Conservation (phyloP, 2,329 filamentous ascomycete genomes). For the Penicillium janthinellum region DNA sequence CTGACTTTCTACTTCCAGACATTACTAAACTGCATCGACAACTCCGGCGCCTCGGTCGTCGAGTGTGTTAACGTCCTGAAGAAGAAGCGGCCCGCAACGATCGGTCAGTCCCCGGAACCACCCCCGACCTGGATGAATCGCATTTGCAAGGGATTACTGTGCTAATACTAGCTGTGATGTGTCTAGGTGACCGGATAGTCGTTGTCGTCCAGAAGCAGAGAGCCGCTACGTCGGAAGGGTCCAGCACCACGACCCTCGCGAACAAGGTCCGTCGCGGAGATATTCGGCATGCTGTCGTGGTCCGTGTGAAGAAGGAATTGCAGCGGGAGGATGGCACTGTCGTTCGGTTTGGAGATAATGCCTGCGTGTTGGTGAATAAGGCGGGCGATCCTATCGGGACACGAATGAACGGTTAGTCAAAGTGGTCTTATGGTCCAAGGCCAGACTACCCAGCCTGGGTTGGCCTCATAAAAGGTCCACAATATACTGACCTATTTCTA, state of each 20-base stretch:
- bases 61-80: slow-evolving; percentile 93
- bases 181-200: slow-evolving; percentile 87
- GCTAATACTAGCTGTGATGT: slow-evolving; percentile 3
- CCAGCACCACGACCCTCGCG: slow-evolving; percentile 71
- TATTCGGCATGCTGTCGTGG: slow-evolving; percentile 92
- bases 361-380: slow-evolving; percentile 96
- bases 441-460: neutral
- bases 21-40: slow-evolving; percentile 99
- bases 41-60: slow-evolving; percentile 94
- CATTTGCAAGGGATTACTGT: neutral
- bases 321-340: slow-evolving; percentile 86
- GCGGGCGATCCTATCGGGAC: slow-evolving; percentile 92
- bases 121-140: neutral
- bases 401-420: slow-evolving; percentile 73
- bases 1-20: slow-evolving; percentile 58
- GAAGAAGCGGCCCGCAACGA: slow-evolving; percentile 80
- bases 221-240: slow-evolving; percentile 69
- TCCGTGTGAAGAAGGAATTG: slow-evolving; percentile 84
- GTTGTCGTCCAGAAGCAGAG: slow-evolving; percentile 97
- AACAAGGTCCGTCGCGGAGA: slow-evolving; percentile 97
- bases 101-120: slow-evolving; percentile 66
- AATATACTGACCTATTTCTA: slow-evolving; percentile 29
- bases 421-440: neutral
- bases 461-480: neutral
- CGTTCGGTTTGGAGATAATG: slow-evolving; percentile 95